Evolutionary conservation across 2,329 filamentous ascomycete genomes (phyloP).

Genomic region (Gnomoniopsis sp.): DNA sequence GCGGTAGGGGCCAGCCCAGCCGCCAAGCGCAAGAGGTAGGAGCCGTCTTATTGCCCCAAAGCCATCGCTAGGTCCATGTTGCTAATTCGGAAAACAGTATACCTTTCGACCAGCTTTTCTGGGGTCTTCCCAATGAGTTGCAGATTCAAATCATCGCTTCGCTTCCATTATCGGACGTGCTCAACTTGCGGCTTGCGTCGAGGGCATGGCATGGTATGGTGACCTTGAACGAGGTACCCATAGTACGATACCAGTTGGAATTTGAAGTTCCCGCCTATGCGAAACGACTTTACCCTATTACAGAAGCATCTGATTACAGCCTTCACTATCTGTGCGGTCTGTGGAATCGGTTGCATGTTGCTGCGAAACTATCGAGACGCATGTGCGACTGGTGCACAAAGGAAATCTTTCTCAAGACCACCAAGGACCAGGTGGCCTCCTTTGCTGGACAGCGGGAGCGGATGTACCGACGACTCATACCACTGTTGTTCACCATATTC

Average conservation of each 20-base stretch:
- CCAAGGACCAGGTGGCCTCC: conserved; percentile 50
- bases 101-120: conserved; percentile 56
- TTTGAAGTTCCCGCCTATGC: conserved; percentile 60
- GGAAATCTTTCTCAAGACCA: conserved; percentile 60
- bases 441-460: conserved; percentile 60
- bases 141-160: conserved; percentile 61
- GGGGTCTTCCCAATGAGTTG: conserved; percentile 56
- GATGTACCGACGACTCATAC: conserved; percentile 62
- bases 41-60: not conserved
- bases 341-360: conserved; percentile 64
- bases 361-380: conserved; percentile 57
- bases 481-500: conserved; percentile 62
- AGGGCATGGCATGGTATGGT: conserved; percentile 58
- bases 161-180: conserved; percentile 57
- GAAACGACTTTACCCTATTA: conserved; percentile 54
- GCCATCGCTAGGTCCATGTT: conserved; percentile 1
- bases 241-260: conserved; percentile 59
- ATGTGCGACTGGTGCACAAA: conserved; percentile 65
- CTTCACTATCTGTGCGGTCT: conserved; percentile 61
- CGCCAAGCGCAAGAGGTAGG: conserved; percentile 31
- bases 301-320: conserved; percentile 44
- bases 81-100: conserved; percentile 25
- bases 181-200: conserved; percentile 57
- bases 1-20: conserved; percentile 17
- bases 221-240: conserved; percentile 57